These are phyloP conservation scores for Lodderomyces beijingensis DNA, from an alignment of 1,139 yeast species.

Conservation along the genomic window DNA sequence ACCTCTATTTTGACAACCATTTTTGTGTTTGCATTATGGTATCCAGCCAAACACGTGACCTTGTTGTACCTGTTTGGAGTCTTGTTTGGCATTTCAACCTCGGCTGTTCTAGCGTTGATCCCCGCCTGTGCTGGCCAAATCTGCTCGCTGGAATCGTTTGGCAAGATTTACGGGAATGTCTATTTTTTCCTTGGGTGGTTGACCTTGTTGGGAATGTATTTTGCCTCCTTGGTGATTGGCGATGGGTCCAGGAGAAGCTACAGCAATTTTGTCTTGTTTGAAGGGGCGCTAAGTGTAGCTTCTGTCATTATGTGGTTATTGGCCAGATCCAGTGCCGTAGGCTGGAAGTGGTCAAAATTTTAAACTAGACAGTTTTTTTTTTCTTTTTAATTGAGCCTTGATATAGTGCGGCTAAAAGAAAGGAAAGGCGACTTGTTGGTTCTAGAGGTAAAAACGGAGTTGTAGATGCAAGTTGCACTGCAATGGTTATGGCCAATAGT, in stretches of 20 bases:
- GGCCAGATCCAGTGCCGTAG: slow-evolving; percentile 22
- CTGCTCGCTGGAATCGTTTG: slow-evolving; percentile 59
- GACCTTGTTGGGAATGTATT: slow-evolving; percentile 39
- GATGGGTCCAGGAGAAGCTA: slow-evolving; percentile 15
- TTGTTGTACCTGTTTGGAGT: slow-evolving; percentile 23
- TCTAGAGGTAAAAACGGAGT: no score
- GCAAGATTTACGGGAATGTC: slow-evolving; percentile 66
- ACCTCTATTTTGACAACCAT: slow-evolving; percentile 35
- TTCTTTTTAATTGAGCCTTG: no score
- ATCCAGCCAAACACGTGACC: slow-evolving; percentile 28
- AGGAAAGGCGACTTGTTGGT: no score
- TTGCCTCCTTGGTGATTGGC: slow-evolving; percentile 25
- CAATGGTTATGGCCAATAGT: no score
- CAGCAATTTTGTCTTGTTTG: slow-evolving; percentile 23
- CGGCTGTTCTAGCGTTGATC: slow-evolving; percentile 28
- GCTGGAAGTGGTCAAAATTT: slow-evolving; percentile 24
- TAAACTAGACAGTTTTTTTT: no score
- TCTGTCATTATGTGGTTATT: slow-evolving; percentile 19
- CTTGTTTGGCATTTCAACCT: slow-evolving; percentile 27
- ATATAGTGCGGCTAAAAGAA: no score
- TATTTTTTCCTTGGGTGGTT: slow-evolving; percentile 62
- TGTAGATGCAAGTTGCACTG: no score
- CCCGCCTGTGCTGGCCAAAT: slow-evolving; percentile 56
- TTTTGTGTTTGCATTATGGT: slow-evolving; percentile 42
- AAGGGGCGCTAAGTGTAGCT: slow-evolving; percentile 22